Conservation (phyloP, 441 rosid species). For the Gossypium gossypioides region DNA sequence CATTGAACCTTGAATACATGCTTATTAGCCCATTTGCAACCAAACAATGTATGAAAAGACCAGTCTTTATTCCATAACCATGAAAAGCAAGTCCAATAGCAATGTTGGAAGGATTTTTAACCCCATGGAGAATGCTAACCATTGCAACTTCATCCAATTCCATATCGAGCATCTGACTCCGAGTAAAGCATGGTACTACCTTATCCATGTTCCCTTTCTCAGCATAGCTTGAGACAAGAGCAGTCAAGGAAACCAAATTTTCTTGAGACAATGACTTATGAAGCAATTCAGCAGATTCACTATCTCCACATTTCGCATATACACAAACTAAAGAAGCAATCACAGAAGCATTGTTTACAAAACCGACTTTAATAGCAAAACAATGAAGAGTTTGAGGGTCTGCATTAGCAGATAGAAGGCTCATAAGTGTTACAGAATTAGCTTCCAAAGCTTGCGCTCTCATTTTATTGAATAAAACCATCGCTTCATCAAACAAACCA, state of each 20-base stretch:
- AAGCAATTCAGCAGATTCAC: conserved; percentile 42
- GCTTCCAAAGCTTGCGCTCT: conserved; percentile 27
- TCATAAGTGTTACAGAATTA: conserved; percentile 49
- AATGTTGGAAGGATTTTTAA: conserved; percentile 27
- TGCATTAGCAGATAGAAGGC: conserved; percentile 47
- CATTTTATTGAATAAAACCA: conserved; percentile 48
- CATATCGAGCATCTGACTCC: conserved; percentile 38
- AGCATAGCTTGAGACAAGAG: conserved; percentile 56
- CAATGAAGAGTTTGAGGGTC: conserved; percentile 41
- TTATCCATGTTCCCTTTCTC: conserved; percentile 41
- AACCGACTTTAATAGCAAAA: conserved; percentile 44
- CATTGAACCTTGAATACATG: conserved; percentile 52
- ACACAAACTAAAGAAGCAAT: conserved; percentile 53
- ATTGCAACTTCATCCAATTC: conserved; percentile 63
- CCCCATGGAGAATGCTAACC: conserved; percentile 57
- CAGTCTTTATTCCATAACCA: conserved; percentile 47
- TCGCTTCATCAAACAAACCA: conserved; percentile 40
- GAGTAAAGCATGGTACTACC: conserved; percentile 35
- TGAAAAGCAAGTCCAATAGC: conserved; percentile 49
- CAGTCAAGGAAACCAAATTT: conserved; percentile 54
- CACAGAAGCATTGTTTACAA: conserved; percentile 35
- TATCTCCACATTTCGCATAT: conserved; percentile 40
- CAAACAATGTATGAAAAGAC: conserved; percentile 37
- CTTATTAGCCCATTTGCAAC: conserved; percentile 63
- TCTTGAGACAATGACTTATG: conserved; percentile 29